phyloP scores from a whole-genome alignment of 2,329 filamentous ascomycete species.

The Pseudogymnoascus sp. region DNA sequence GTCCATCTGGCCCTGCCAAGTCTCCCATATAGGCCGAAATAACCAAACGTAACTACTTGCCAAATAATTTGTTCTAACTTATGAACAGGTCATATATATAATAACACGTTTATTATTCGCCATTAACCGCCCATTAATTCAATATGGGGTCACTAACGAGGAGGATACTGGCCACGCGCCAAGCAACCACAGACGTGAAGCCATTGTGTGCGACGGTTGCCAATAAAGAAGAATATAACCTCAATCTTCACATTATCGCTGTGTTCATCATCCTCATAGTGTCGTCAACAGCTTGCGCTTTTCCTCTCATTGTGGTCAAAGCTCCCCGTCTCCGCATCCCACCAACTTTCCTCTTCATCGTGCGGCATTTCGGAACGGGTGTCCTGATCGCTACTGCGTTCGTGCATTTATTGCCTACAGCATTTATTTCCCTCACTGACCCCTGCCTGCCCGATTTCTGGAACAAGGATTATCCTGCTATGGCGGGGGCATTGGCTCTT shows the following conservation, averaged over 20 bases:
- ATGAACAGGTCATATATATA: neutral
- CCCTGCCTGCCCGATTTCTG: slow-evolving; percentile 48
- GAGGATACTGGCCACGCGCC: neutral
- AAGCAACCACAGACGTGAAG: neutral
- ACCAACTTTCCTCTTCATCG: slow-evolving; percentile 54
- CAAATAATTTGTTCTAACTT: neutral
- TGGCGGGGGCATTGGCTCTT: slow-evolving; percentile 41
- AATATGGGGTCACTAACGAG: neutral
- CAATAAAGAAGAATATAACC: neutral
- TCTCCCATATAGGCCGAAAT: neutral
- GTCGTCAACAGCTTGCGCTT: slow-evolving; percentile 10
- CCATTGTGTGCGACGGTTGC: neutral
- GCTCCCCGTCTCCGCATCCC: slow-evolving; percentile 35
- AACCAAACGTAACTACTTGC: neutral
- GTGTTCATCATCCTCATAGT: slow-evolving; percentile 13
- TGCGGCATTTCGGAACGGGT: slow-evolving; percentile 69
- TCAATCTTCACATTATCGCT: slow-evolving; percentile 11
- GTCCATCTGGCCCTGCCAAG: neutral
- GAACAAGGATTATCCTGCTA: slow-evolving; percentile 38
- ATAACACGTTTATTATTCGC: neutral
- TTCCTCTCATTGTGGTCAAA: slow-evolving; percentile 11
- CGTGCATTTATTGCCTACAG: slow-evolving; percentile 59
- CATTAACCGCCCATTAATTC: neutral
- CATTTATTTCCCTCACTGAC: slow-evolving; percentile 58
- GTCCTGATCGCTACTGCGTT: slow-evolving; percentile 77